Evolutionary conservation across 2,329 filamentous ascomycete species (phyloP).

Genomic region (Colletotrichum limetticola): DNA sequence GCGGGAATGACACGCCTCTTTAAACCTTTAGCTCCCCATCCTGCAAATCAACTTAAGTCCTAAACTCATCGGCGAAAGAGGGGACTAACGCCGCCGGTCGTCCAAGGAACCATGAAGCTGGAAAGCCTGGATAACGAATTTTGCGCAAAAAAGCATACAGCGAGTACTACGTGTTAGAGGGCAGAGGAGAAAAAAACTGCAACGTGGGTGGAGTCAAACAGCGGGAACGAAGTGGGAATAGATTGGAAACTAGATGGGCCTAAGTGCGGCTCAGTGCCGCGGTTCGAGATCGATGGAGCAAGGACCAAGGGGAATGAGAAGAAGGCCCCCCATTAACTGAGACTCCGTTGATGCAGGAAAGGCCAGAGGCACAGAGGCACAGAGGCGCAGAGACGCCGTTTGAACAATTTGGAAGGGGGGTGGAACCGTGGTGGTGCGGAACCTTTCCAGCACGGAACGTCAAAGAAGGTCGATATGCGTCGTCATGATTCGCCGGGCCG

Average conservation of each 20-base stretch:
- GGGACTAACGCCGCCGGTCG: slow-evolving; percentile 28
- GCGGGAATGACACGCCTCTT: slow-evolving; percentile 17
- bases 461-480: slow-evolving; percentile 13
- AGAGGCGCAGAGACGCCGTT: background rate
- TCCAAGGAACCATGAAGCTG: slow-evolving; percentile 21
- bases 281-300: slow-evolving; percentile 12
- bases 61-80: slow-evolving; percentile 29
- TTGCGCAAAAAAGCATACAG: background rate
- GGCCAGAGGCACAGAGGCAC: too few relatives aligned
- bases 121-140: slow-evolving; percentile 9
- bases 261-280: slow-evolving; percentile 31
- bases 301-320: background rate
- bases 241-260: slow-evolving; percentile 2
- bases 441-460: slow-evolving; percentile 24
- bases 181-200: slow-evolving; percentile 13
- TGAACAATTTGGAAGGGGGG: background rate
- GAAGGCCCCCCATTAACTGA: background rate
- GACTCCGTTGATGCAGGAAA: background rate
- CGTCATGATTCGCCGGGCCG: slow-evolving; percentile 21
- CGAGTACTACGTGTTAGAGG: background rate
- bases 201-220: slow-evolving; percentile 23
- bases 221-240: slow-evolving; percentile 27
- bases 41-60: slow-evolving; percentile 19
- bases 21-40: slow-evolving; percentile 20
- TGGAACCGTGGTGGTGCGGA: slow-evolving; percentile 7